Evolutionary conservation across 2,329 filamentous ascomycete species (phyloP), one percentile per base, ranked within the genome.

Genomic region (Scedosporium boydii): DNA sequence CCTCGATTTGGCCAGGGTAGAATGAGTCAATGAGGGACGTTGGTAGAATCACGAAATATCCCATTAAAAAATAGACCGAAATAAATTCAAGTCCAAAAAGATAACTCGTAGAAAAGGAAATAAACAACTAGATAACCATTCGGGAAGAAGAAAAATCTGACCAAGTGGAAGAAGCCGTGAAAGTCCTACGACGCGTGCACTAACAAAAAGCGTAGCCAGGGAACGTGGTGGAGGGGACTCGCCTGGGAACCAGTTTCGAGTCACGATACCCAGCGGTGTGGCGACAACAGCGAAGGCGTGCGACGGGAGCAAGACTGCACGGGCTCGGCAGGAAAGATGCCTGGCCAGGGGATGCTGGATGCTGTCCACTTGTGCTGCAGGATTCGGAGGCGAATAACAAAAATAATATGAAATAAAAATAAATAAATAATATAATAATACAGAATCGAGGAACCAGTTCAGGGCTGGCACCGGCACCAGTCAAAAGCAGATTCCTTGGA

Each of bases 251-350:
- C 10, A 27, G 34, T 12, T 34, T 26, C 18, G 51, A 55, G 51
- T 55, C 51, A 55, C 51, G 51, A 55, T 55, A 55, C 51, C 51
- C 51, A 55, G 51, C 51, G 51, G 51, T 55, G 51, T 55, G 51
- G 51, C 51, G 51, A 23, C 12, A 55, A 55, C 21, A 23, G 18
- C 51, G 23, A 55, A 55, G 23, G 51, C 18, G 51, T 55, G 51
- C 51, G 51, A 55, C 51, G 34, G 34, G 34, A 12, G 4, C 34
- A 38, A 38, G 34, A 38, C 34, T 38, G 34, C 34, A 38, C 34
- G 34, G 34, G 34, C 34, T 38, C 34, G 12, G 34, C 9, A 38
- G 34, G 34, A 14, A 12, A 38, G 34, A 38, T 38, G 9, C 12
- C 34, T 38, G 34, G 34, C 34, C 10, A 38, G 34, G 34, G 34